Evolutionary conservation across 495 filamentous ascomycete species (phyloP), one percentile per base, ranked within the genome.

Genomic region (Neurospora hispaniola): DNA sequence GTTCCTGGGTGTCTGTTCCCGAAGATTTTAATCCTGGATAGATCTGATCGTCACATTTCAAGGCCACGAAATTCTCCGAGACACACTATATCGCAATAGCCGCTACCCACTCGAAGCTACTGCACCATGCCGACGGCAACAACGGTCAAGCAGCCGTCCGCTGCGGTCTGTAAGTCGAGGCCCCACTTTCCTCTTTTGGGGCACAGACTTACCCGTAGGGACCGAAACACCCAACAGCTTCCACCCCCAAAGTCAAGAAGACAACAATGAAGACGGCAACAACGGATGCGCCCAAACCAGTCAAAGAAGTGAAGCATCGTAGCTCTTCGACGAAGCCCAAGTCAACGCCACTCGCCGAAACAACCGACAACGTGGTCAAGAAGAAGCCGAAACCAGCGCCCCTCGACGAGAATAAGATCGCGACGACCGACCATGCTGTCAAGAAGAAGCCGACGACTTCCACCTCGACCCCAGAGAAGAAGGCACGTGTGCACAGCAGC

Each of bases 321-420:
- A 66, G 54, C 14, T 35, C 54, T 6, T 66, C 27, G 70, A 70
- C 66, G 10, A 71, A 62, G 48, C 46, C 70, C 12, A 48, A 42
- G 4, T 71, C 73, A n/a, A 71, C 70, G 10, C 69, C 42, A 5
- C 35, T 70, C 39, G 70, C 69, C 12, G 70, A 46, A 71, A 48
- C 66, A 11, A 71, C 69, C n/a, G 54, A 70, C n/a, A 62, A 66
- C 73, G 31, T 59, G 20, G 70, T 35, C 10, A 71, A 68, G 40
- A 23, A 44, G n/a, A 38, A 70, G 18, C n/a, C 48, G 8, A 70
- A 69, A 20, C 4, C 54, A n/a, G 6, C 27, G 42, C 11, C 73
- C 14, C 10, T 27, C 41, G 41, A 54, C 31, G 39, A 71, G 39
- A n/a, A 59, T 42, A 20, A 69, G 48, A 10, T 69, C 70, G 35